Base-by-base conservation (phyloP, 2,329 filamentous ascomycete species). In the Seiridium unicorne region DNA sequence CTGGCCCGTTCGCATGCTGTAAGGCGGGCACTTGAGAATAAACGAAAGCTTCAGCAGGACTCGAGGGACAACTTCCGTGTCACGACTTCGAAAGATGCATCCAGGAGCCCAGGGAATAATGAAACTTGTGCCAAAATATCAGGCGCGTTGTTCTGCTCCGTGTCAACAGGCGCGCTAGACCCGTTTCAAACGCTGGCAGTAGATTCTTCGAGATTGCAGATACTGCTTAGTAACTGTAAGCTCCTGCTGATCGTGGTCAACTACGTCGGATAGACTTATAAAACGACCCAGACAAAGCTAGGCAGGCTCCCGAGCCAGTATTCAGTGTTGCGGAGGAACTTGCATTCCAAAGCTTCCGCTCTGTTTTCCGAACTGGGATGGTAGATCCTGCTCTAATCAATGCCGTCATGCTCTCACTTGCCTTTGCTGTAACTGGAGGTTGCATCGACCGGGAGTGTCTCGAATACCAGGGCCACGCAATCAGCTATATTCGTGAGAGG, bases 331-430 rank as follows among this genome's bases (percentile, higher is more conserved):
- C 65, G 1, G 71, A 78, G 5, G 70, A 74, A n/a, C 67, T 75
- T 46, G 68, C 66, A 1, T 68, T 78, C n/a, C 73, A 75, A 18
- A 76, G 70, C 59, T 77, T 79, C 38, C 62, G 49, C 13, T 69
- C 68, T 0, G 68, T 79, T 36, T 70, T 79, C 32, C 71, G 67
- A 57, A 69, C 64, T 3, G 69, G 72, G 0, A 38, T 74, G 0
- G 66, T 69, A 38, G 75, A 80, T 57, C 70, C 67, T 0, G 76
- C 76, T 55, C 70, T 80, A 5, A 48, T 74, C 1, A 77, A 69
- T 60, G 76, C 78, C 0, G 63, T 74, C 8, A 76, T 78, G 73
- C 69, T 78, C n/a, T 71, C 76, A 0, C 68, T 77, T 48, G 57
- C 68, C 8, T 76, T 76, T n/a, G 68, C 72, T 1, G 65, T 61